Evolutionary conservation across 2,329 filamentous ascomycete species (phyloP), one percentile per base, ranked within the genome.

Genomic region (Onygenales sp.): DNA sequence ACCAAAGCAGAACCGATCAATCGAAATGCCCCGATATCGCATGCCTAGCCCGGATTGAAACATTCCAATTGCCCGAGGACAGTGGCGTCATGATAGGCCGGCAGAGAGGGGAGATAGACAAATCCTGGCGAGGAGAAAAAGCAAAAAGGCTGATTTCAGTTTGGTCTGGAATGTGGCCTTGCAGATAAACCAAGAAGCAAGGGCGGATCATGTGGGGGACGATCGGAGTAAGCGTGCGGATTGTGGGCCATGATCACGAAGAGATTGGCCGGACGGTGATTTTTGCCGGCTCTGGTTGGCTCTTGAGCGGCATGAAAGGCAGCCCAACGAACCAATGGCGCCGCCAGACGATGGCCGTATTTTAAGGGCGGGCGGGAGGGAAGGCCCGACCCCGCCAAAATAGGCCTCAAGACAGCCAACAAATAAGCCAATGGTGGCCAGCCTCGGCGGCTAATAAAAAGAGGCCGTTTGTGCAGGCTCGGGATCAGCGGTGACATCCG

Each of bases 121-220:
- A 32, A 27, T 46, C n/a, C 45, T 39, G 9, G 38, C 13, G 27
- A 7, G 35, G 51, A 51, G 43, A 51, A 51, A 50, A 50, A 50
- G 47, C 27, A 51, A 51, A 43, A 35, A 33, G 35, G 52, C 43
- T 13, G 51, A 57, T 57, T 57, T 57, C 48, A 55, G 42, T 55
- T 50, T 48, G 21, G 46, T 32, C 55, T 52, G 46, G 43, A 49
- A 46, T 41, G 43, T 49, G 35, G 45, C 55, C 55, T 44, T 44
- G 42, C 31, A 51, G 42, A 51, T 43, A 44, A 35, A 43, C 14
- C 39, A 43, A 14, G 49, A 35, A 43, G 31, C 39, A 43, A 33
- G 49, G 43, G 43, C 27, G 43, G 50, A 52, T 49, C 39, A 51
- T 43, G 49, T 43, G 50, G 42, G 42, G 50, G 41, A 39, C 14